Evolutionary conservation across 2,329 filamentous ascomycete genomes (phyloP), one percentile per base, ranked within the genome.

Genomic region (Verticillium tricorpus): DNA sequence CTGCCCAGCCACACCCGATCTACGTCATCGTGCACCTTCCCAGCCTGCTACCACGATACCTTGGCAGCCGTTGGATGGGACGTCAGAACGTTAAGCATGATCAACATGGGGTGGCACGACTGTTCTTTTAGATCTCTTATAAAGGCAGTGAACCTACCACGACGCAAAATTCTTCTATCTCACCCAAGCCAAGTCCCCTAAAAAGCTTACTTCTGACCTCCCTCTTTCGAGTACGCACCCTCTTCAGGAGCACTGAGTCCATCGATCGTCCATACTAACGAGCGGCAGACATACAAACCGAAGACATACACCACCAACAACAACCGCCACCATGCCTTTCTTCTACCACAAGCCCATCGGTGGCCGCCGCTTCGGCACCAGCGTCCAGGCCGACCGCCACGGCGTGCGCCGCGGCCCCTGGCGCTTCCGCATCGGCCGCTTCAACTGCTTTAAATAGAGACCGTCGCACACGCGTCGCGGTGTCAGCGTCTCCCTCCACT

Each of bases 341-440:
- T 80, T 79, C 70, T 82, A 78, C 68, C 72, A 72, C 60, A 82
- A 80, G 67, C 70, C 71, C 58, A 60, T 84, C 65, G 82, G 82
- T 65, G 76, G 77, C 59, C 76, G 77, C 37, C 80, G 80, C 67
- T 78, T 83, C 65, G 82, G 82, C 65, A 83, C 82, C 37, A 82
- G 73, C 68, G 72, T 84, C 60, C 73, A 75, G 37, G 78, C 77
- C 22, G 75, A 79, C 68, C 75, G 74, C 12, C 71, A 80, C 64
- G 82, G 81, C 56, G 71, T 83, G 8, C 78, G 75, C 58, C 77
- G 79, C 12, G 82, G 81, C 2, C 80, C 80, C 3, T 84, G 80
- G 79, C 74, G 81, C 54, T 79, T 84, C 69, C 78, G 77, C 58
- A 72, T 82, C 52, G 78, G 80, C 63, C 76, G 73, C 55, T 82